Evolutionary conservation across 2,329 filamentous ascomycete genomes (phyloP).

Genomic region (Aspergillus neoniger): DNA sequence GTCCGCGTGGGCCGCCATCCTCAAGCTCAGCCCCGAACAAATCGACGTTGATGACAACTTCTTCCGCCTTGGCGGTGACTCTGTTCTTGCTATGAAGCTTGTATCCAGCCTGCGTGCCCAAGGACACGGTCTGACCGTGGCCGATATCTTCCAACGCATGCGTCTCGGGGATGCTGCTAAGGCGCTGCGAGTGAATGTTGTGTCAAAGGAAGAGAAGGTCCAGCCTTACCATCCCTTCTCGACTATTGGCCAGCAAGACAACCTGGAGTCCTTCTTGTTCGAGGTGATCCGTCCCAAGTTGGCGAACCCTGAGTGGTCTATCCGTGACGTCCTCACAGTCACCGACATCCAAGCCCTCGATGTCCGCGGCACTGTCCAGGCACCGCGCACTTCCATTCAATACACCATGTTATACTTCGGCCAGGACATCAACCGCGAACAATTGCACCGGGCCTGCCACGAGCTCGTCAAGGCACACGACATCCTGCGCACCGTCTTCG

Average conservation of each 20-base stretch:
- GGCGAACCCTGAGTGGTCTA: conserved; percentile 48
- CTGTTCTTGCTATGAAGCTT: conserved; percentile 60
- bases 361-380: conserved; percentile 58
- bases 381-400: conserved; percentile 62
- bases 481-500: conserved; percentile 65
- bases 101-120: conserved; percentile 49
- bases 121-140: conserved; percentile 49
- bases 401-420: conserved; percentile 66
- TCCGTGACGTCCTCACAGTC: conserved; percentile 60
- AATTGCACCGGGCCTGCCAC: conserved; percentile 44
- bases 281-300: conserved; percentile 53
- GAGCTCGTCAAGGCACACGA: conserved; percentile 60
- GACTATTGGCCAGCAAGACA: conserved; percentile 43
- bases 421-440: conserved; percentile 47
- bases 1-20: conserved; percentile 33
- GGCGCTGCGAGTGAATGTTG: conserved; percentile 45
- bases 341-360: conserved; percentile 62
- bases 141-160: conserved; percentile 52
- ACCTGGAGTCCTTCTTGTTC: conserved; percentile 45
- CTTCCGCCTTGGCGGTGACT: conserved; percentile 63
- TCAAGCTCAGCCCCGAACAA: conserved; percentile 34
- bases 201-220: conserved; percentile 17
- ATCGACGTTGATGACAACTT: conserved; percentile 61
- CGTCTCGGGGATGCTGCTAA: conserved; percentile 56
- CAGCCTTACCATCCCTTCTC: conserved; percentile 53